Conservation (phyloP, 352 stramenopile species). For the Plasmopara halstedii region DNA sequence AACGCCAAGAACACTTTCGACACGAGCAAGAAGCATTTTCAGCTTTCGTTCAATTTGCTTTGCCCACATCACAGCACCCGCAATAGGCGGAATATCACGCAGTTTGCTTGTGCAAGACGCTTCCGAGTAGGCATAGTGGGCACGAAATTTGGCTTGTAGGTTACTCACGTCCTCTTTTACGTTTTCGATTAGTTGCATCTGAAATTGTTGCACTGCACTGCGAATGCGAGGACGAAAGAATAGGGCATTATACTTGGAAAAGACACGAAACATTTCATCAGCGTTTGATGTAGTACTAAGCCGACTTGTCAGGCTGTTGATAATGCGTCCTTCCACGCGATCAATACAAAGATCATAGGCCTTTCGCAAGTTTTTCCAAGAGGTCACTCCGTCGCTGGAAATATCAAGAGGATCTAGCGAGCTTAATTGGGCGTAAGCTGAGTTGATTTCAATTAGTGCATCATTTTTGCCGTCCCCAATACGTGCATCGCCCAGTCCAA, state of each 20-base stretch:
- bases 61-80: constrained; percentile 98
- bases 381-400: constrained; percentile 63
- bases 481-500: constrained; percentile 28
- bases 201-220: constrained; percentile 97
- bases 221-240: constrained; percentile 94
- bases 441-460: constrained; percentile 82
- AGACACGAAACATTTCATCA: constrained; percentile 95
- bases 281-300: constrained; percentile 87
- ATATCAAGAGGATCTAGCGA: constrained; percentile 81
- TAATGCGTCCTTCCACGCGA: constrained; percentile 88
- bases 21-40: constrained; percentile 92
- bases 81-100: constrained; percentile 96
- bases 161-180: constrained; percentile 95
- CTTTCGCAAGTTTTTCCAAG: constrained; percentile 84
- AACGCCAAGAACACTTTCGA: constrained; percentile 94
- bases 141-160: constrained; percentile 92
- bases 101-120: constrained; percentile 91
- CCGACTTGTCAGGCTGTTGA: constrained; percentile 81
- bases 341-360: constrained; percentile 90
- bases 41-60: constrained; percentile 99
- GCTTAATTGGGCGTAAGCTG: constrained; percentile 80
- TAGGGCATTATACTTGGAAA: constrained; percentile 97
- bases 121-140: constrained; percentile 95
- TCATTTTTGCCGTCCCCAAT: constrained; percentile 67
- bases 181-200: constrained; percentile 97